Conservation (phyloP, 106 monocot species). For the Hemerocallis citrina region DNA sequence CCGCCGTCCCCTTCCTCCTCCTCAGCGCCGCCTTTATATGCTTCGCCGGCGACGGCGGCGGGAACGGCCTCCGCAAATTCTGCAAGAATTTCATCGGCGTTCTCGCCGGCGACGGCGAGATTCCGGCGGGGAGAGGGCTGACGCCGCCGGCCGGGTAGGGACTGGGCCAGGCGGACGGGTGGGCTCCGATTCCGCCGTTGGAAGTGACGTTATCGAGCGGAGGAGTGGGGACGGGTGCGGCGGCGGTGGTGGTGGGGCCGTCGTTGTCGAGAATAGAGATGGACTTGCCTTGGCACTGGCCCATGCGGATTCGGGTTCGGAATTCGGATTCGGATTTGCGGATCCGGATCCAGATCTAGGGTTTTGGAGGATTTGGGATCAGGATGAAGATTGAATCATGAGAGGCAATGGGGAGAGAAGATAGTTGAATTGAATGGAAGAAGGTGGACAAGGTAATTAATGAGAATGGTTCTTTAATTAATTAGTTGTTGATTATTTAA, state of each 20-base stretch:
- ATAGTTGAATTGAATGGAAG: neutral
- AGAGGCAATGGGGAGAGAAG: neutral
- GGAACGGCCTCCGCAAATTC: conserved; percentile 41
- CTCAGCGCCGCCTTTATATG: conserved; percentile 40
- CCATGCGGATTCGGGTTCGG: conserved; percentile 11
- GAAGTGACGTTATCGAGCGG: neutral
- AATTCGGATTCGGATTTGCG: no score
- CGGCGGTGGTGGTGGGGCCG: neutral
- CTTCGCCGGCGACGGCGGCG: conserved; percentile 47
- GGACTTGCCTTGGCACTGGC: conserved; percentile 25
- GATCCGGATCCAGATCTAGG: neutral
- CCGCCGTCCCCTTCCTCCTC: conserved; percentile 20
- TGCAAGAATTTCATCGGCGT: conserved; percentile 50
- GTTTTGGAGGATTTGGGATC: neutral
- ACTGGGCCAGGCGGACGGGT: conserved; percentile 22
- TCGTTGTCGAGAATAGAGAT: conserved; percentile 18
- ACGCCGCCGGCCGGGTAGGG: conserved; percentile 13
- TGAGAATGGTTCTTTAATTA: neutral
- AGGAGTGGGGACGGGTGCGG: neutral
- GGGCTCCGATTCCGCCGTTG: neutral
- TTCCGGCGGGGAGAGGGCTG: conserved; percentile 21
- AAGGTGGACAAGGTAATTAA: neutral
- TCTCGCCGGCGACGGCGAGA: conserved; percentile 20
- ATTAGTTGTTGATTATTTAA: no score
- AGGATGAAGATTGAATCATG: neutral